A percentile compares a stretch with the other conserved stretches of the same genome.
phyloP scores from a whole-genome alignment of 306 rosid species.

The Purshia tridentata region DNA sequence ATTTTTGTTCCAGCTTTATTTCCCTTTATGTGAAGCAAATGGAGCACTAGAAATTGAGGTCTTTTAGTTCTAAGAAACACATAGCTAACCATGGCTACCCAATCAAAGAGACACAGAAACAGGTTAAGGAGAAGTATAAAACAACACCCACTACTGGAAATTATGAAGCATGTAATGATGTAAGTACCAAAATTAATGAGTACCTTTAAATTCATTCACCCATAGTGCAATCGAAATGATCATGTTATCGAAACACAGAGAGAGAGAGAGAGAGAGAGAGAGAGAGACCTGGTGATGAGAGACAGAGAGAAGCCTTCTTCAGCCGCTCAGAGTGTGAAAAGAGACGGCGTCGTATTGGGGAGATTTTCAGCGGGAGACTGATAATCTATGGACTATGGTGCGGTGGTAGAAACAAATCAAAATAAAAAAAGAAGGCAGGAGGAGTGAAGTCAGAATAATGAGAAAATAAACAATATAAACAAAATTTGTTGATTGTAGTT shows the following conservation, averaged over 20 bases:
- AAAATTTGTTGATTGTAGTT: no score
- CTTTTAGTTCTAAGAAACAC: not conserved
- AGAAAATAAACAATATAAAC: no score
- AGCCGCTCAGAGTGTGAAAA: not conserved
- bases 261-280: not conserved
- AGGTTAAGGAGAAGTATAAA: not conserved
- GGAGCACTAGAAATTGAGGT: not conserved
- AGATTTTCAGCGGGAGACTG: not conserved
- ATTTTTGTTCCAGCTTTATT: not conserved
- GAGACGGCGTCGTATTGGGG: not conserved
- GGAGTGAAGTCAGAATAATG: not conserved
- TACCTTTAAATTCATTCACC: not conserved
- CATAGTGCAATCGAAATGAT: not conserved
- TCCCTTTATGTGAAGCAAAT: not conserved
- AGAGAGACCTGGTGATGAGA: not conserved
- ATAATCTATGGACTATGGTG: not conserved
- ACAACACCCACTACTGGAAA: not conserved
- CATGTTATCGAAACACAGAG: not conserved
- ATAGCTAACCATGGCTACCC: not conserved
- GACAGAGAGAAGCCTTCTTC: not conserved
- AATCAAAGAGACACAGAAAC: not conserved
- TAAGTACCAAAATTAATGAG: not conserved
- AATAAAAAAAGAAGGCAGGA: not conserved
- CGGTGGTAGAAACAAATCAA: not conserved
- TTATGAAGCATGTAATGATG: not conserved